Evolutionary conservation across 106 monocot species (phyloP).

Genomic region (Hemerocallis citrina): DNA sequence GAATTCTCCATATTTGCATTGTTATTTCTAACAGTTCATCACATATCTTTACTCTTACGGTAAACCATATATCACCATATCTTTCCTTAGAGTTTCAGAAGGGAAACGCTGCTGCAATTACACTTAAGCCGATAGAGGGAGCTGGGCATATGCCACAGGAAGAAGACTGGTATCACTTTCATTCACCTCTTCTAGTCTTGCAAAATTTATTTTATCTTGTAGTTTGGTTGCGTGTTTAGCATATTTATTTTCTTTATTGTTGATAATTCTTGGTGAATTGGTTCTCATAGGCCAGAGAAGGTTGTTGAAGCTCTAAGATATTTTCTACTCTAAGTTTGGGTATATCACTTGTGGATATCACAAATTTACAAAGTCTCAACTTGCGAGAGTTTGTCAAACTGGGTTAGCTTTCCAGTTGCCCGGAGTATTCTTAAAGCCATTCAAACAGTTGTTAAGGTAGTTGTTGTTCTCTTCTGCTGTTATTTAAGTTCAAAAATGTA

Average conservation of each 20-base stretch:
- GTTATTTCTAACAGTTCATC: neutral
- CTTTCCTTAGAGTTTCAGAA: conserved; percentile 62
- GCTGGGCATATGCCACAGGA: conserved; percentile 99
- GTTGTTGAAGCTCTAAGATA: conserved; percentile 66
- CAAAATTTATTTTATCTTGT: conserved; percentile 1
- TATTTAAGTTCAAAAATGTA: no score
- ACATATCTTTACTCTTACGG: neutral
- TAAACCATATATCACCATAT: neutral
- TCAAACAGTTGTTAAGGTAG: no score
- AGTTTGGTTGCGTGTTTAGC: neutral
- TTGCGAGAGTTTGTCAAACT: no score
- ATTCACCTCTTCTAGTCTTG: neutral
- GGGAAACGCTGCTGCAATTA: conserved; percentile 43
- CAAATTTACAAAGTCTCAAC: no score
- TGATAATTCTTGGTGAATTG: neutral
- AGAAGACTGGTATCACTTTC: conserved; percentile 69
- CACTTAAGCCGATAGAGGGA: conserved; percentile 71
- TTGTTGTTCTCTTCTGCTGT: no score
- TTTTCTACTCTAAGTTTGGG: conserved; percentile 6
- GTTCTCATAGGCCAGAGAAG: conserved; percentile 81
- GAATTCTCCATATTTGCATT: neutral
- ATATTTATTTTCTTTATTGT: neutral
- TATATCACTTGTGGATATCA: no score
- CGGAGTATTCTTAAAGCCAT: no score
- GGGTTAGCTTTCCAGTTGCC: no score